Evolutionary conservation across 2,329 filamentous ascomycete genomes (phyloP).

Genomic region (Cyphellophora attinorum): DNA sequence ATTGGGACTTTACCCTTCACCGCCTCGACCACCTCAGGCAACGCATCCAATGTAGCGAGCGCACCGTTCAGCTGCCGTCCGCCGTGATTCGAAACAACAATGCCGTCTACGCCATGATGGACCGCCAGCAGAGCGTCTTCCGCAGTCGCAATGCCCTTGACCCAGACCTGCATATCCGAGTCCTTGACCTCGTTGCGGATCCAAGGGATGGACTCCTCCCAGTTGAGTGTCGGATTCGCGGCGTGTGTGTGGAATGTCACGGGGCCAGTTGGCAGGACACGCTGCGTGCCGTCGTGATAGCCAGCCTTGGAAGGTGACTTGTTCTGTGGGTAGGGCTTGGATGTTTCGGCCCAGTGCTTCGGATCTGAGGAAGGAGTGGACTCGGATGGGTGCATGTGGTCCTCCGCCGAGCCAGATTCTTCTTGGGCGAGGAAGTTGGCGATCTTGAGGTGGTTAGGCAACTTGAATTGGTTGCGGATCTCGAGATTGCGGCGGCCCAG

Average conservation of each 20-base stretch:
- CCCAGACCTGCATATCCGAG: slow-evolving; percentile 16
- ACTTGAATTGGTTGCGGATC: slow-evolving; percentile 16
- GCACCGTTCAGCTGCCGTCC: slow-evolving; percentile 29
- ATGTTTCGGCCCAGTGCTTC: slow-evolving; percentile 1
- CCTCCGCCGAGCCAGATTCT: slow-evolving; percentile 41
- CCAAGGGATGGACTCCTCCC: slow-evolving; percentile 17
- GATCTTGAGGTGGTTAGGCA: slow-evolving; percentile 14
- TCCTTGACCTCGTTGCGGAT: slow-evolving; percentile 6
- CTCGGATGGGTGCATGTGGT: slow-evolving; percentile 1
- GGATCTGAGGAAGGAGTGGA: slow-evolving; percentile 3
- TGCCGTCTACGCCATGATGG: slow-evolving; percentile 25
- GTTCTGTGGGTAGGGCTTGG: background rate
- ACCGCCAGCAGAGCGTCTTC: slow-evolving; percentile 28
- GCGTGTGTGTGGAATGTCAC: slow-evolving; percentile 96
- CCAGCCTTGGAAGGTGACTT: slow-evolving; percentile 5
- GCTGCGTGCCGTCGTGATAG: slow-evolving; percentile 9
- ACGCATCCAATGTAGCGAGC: slow-evolving; percentile 27
- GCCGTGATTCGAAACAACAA: slow-evolving; percentile 30
- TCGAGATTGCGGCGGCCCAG: slow-evolving; percentile 31
- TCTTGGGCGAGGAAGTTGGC: slow-evolving; percentile 25
- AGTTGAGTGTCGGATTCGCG: slow-evolving; percentile 64
- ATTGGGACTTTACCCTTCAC: slow-evolving; percentile 19
- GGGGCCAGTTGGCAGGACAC: slow-evolving; percentile 61
- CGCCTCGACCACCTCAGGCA: slow-evolving; percentile 20
- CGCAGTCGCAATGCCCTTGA: slow-evolving; percentile 20